Evolutionary conservation across 208 protist genomes (phyloP), one percentile per base, ranked within the genome.

Genomic region (Acanthamoeba polyphaga): DNA sequence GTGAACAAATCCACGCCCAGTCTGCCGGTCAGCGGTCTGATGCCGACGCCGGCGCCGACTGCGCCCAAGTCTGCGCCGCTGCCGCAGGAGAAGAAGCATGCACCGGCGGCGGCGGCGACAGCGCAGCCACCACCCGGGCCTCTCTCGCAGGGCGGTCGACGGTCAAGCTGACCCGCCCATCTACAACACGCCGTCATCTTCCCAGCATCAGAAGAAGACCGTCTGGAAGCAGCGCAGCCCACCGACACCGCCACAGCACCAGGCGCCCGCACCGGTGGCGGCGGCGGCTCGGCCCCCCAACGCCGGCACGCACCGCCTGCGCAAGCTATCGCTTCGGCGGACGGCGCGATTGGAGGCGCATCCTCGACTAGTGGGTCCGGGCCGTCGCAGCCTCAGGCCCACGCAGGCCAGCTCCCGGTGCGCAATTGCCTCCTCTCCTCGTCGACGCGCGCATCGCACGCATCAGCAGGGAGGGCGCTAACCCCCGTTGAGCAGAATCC

Each of bases 101-200:
- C 74, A 2, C 8, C 8, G 17, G 38, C n/a, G 27, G 13, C 15
- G 74, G 24, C 74, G 9, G 13, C n/a, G 32, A 46, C 34, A 46
- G 4, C 32, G 2, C 38, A 19, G 15, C 38, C 74, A n/a, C 74
- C 74, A 17, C 29, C 0, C 43, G 43, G 43, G 17, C 43, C 27
- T 17, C 29, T 53, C 13, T 13, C 19, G 27, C 38, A 15, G 2
- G 66, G 32, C 22, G n/a, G 43, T 32, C 74, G 15, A 82, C 74
- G 15, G 74, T 49, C 74, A 82, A 82, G 74, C 74, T 82, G 12
- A 82, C 74, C 74, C 74, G 43, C 74, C 74, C 8, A 80, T 80
- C 34, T 80, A 80, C 72, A 80, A 80, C 72, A 80, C 72, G n/a
- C 72, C 72, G n/a, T 29, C 72, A 22, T 34, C 34, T 34, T 80